Base-by-base conservation (phyloP, 2,329 filamentous ascomycete species). In the Pseudonectria buxi region DNA sequence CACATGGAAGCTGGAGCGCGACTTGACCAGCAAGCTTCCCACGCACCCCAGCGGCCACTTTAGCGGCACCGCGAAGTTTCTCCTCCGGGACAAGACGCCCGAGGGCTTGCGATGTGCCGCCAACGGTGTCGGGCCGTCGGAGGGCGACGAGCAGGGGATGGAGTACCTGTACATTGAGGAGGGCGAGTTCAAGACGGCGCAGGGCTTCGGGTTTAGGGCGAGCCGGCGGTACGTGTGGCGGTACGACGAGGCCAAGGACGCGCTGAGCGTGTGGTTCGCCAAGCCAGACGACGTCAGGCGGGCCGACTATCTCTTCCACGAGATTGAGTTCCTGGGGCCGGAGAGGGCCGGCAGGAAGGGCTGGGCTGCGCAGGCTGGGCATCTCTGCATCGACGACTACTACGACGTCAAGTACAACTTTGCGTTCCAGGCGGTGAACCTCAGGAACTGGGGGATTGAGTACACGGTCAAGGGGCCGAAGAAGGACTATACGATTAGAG, bases 301-400 rank as follows among this genome's bases (percentile, higher is more conserved):
- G 11, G 78, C 80, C 0, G 83, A 87, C 52, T 83, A 87, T 44
- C 63, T 88, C 14, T 90, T 89, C 57, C 83, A 88, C 49, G 72
- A 80, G 43, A 63, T 88, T n/a, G 71, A 81, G 38, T 84, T 88
- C 46, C 39, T 64, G 14, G 45, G 63, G 7, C 62, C 65, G 1
- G 49, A 48, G 2, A 43, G 48, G 3, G 40, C 54, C 12, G 44
- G 56, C 0, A 49, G 56, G 0, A 61, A 61, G 35, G 72, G 71
- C 1, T 85, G 81, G 77, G 59, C 64, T 28, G 83, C 82, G 0
- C 77, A 69, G 46, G 78, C 81, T 0, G 74, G 76, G 10, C 83
- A 89, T 55, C 61, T 86, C 14, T 88, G 84, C 53, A 70, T 78
- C 14, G 70, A 82, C 16, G 83, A 89, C 50, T 77, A 77, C 45